Evolutionary conservation across 176 grass and related monocot species (phyloP).

Genomic region (Avena insularis): DNA sequence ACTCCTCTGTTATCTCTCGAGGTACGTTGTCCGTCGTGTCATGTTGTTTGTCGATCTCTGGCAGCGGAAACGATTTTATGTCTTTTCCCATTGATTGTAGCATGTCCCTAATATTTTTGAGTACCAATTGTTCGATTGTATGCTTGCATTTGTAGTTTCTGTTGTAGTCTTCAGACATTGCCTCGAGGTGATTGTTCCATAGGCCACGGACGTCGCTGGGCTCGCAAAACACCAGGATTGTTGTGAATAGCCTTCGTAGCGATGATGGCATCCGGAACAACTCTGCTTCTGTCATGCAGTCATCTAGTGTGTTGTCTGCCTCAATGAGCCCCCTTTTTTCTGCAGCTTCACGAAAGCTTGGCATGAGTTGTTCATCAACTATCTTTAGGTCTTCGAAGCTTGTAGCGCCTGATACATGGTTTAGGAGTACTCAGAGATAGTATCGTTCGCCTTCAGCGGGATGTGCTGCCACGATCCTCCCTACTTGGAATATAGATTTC

Average conservation of each 20-base stretch:
- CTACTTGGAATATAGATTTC: not conserved
- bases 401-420: too few relatives aligned
- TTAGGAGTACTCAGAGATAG: not conserved
- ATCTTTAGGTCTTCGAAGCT: not conserved
- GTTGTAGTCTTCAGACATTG: too few relatives aligned
- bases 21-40: not conserved
- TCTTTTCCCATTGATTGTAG: too few relatives aligned
- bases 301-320: not conserved
- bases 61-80: too few relatives aligned
- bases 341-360: not conserved
- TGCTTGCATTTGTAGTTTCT: too few relatives aligned
- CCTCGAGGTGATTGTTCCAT: not conserved
- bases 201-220: not conserved
- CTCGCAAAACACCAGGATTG: too few relatives aligned
- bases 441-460: not conserved
- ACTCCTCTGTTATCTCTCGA: not conserved
- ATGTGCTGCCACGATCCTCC: not conserved
- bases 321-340: not conserved
- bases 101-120: too few relatives aligned
- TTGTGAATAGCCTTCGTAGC: not conserved
- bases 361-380: not conserved
- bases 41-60: not conserved
- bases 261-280: not conserved
- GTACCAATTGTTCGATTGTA: too few relatives aligned
- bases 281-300: not conserved